These are phyloP conservation scores for Leccinum solheimii DNA, from an alignment of 1,284 basidiomycete species.

Conservation along the genomic window DNA sequence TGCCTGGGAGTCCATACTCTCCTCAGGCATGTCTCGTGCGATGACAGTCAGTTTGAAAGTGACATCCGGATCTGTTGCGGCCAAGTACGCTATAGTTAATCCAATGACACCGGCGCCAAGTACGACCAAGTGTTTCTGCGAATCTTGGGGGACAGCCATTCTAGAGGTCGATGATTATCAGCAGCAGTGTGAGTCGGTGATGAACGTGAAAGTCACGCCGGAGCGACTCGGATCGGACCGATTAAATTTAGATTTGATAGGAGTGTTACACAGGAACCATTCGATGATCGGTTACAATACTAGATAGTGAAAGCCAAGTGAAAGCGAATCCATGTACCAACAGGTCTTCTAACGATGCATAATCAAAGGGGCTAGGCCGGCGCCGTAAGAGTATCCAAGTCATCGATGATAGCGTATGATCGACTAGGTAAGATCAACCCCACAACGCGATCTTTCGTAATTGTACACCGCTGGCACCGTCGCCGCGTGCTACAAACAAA, in stretches of 20 bases:
- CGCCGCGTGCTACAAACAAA: slow-evolving; percentile 43
- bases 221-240: not conserved
- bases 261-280: not conserved
- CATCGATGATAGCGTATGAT: not conserved
- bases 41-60: slow-evolving; percentile 54
- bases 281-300: not conserved
- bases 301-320: not conserved
- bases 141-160: slow-evolving; percentile 17
- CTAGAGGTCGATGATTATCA: not conserved
- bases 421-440: slow-evolving; percentile 35
- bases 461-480: slow-evolving; percentile 37
- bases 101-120: slow-evolving; percentile 57
- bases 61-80: slow-evolving; percentile 28
- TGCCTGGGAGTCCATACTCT: slow-evolving; percentile 50
- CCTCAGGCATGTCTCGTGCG: slow-evolving; percentile 67
- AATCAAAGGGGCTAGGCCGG: not conserved
- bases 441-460: slow-evolving; percentile 49
- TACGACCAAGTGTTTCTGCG: slow-evolving; percentile 38
- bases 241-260: slow-evolving; percentile 8
- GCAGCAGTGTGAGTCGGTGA: not conserved
- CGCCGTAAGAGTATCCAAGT: not conserved
- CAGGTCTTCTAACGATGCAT: not conserved
- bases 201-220: not conserved
- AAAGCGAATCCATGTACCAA: not conserved
- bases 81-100: slow-evolving; percentile 44